Conservation (phyloP, 2,329 filamentous ascomycete genomes). For the Botryotinia calthae region DNA sequence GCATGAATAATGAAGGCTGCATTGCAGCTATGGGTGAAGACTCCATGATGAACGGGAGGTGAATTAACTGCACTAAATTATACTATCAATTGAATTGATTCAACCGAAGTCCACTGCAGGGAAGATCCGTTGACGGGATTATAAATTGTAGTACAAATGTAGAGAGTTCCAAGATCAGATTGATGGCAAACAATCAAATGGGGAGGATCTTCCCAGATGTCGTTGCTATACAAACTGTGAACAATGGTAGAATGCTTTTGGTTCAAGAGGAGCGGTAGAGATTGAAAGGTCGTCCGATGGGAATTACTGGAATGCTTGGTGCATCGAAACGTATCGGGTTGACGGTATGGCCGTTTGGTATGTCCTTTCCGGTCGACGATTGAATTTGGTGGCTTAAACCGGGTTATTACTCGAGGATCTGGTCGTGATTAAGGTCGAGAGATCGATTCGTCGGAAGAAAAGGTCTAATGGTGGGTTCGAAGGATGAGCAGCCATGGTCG, state of each 20-base stretch:
- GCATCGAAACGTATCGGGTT: conserved; percentile 11
- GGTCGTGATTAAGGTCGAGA: conserved; percentile 11
- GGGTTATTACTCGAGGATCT: neutral
- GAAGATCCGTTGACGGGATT: conserved; percentile 2
- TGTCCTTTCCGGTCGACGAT: neutral
- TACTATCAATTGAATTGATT: conserved; percentile 18
- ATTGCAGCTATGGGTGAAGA: conserved; percentile 93
- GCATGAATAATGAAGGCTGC: conserved; percentile 69
- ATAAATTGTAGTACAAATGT: conserved; percentile 6
- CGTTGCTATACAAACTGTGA: conserved; percentile 18
- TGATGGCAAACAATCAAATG: conserved; percentile 15
- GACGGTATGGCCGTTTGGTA: neutral
- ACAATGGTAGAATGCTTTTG: conserved; percentile 4
- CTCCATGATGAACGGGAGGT: conserved; percentile 60
- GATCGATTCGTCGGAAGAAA: neutral
- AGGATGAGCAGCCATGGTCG: conserved; percentile 15
- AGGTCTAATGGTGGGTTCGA: neutral
- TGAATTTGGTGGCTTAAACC: conserved; percentile 4
- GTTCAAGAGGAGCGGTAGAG: neutral
- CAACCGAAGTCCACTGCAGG: neutral
- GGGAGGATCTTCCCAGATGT: conserved; percentile 12
- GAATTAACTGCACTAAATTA: conserved; percentile 14
- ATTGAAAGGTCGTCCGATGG: conserved; percentile 12
- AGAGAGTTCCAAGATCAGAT: neutral
- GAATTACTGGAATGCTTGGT: conserved; percentile 20